These are phyloP conservation scores for Dalbergia oliveri DNA, from an alignment of 306 rosid species.

Conservation along the genomic window DNA sequence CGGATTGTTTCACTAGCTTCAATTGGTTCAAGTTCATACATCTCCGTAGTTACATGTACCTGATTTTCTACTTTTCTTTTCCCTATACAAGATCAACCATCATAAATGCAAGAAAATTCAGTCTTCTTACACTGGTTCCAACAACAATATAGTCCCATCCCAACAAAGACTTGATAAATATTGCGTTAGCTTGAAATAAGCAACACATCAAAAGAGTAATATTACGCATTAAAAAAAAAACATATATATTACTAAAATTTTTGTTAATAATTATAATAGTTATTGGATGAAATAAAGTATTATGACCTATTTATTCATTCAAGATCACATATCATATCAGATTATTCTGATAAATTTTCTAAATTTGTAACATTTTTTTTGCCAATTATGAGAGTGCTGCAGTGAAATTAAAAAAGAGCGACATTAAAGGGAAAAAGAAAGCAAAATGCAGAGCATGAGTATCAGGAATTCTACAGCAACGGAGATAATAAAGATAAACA, in stretches of 20 bases:
- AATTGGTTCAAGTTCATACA: not conserved
- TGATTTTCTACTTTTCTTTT: slow-evolving; percentile 27
- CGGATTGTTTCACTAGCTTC: not conserved
- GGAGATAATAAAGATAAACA: not conserved
- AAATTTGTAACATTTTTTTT: too few relatives aligned
- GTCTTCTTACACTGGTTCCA: not conserved
- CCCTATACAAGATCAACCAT: slow-evolving; percentile 30
- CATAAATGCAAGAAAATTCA: slow-evolving; percentile 12
- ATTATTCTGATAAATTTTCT: too few relatives aligned
- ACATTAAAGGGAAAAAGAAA: not conserved
- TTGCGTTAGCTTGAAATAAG: not conserved
- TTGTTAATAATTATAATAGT: too few relatives aligned
- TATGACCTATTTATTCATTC: too few relatives aligned
- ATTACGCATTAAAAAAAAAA: too few relatives aligned
- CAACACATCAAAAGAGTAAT: too few relatives aligned
- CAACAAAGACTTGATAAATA: not conserved
- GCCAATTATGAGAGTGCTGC: not conserved
- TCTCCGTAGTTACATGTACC: not conserved
- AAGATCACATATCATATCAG: too few relatives aligned
- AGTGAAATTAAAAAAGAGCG: not conserved
- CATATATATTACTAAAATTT: too few relatives aligned
- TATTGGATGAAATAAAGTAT: too few relatives aligned
- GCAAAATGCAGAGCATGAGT: not conserved
- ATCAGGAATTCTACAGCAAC: not conserved
- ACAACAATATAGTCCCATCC: not conserved